Base-by-base conservation (phyloP, 2,329 filamentous ascomycete species). In the Paraphaeosphaeria sporulosa region DNA sequence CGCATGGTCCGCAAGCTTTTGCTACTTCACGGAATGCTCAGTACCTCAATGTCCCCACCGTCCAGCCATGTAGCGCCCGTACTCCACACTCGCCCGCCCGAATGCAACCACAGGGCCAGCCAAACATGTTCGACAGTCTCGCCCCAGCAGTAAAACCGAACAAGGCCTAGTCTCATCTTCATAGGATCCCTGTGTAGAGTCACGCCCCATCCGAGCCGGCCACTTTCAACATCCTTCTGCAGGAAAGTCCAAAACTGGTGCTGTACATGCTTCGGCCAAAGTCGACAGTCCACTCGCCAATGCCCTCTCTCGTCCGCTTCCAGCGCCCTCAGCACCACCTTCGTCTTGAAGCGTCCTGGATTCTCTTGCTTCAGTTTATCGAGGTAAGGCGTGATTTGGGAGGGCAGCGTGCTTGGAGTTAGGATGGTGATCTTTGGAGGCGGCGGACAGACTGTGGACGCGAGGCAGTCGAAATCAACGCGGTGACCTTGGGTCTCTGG, bases 111-210 rank as follows among this genome's bases (percentile, higher is more conserved):
- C 0, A 96, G 76, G 42, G 94, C 75, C 4, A 95, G 77, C 74
- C 93, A 96, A 36, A 92, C 83, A 69, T 96, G 89, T 56, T 87
- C 84, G 0, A 87, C 86, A 0, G 92, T 80, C 63, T 89, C 85
- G 0, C 91, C 93, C 89, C 91, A 97, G 71, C 91, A 92, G 72
- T 91, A 95, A 1, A 94, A 75, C 36, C 87, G 85, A 1, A 96
- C 74, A 1, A 65, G 75, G 58, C 82, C 79, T 12, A 78, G 63
- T 12, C 34, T 38, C 49, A 40, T 40, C 15, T 36, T 63, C 53
- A 13, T 36, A 19, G 65, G 48, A 8, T 75, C 74, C 63, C 84
- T 79, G 76, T 69, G 64, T 48, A 77, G 88, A 80, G 85, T 87
- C 1, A 90, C 83, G 3, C 88, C 88, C 90, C 90, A 93, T 3